Conservation (phyloP, 1,284 basidiomycete genomes). For the Fomitopsis palustris region DNA sequence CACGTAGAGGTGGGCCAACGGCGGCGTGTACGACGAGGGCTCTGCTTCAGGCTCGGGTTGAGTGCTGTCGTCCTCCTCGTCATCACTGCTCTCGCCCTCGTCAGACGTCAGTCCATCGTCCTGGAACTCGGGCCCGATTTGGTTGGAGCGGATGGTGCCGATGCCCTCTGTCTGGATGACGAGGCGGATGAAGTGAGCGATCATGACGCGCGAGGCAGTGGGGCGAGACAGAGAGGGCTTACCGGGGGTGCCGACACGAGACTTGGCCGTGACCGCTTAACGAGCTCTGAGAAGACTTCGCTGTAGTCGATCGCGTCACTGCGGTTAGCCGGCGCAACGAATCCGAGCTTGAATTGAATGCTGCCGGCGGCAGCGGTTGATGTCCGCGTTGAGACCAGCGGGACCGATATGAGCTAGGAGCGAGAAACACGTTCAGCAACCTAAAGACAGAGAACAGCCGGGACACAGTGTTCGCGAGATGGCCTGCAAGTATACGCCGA, state of each 20-base stretch:
- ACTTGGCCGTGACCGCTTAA: constrained; percentile 60
- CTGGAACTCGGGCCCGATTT: constrained; percentile 53
- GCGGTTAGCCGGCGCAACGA: constrained; percentile 49
- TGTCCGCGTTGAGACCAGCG: constrained; percentile 63
- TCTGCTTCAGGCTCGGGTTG: background rate
- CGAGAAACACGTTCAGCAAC: background rate
- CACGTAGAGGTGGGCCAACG: constrained; percentile 3
- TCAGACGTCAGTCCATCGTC: constrained; percentile 76
- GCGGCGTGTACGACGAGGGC: constrained; percentile 13
- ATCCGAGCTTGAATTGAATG: constrained; percentile 76
- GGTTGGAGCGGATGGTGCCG: constrained; percentile 75
- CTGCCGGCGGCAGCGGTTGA: constrained; percentile 58
- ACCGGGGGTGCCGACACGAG: constrained; percentile 81
- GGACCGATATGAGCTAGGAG: constrained; percentile 14
- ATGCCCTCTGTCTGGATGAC: constrained; percentile 76
- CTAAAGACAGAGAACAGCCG: no score
- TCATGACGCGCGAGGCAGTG: no score
- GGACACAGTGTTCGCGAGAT: no score
- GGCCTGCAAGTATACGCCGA: no score
- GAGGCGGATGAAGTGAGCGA: background rate
- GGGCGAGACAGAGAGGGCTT: background rate
- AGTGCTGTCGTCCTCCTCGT: constrained; percentile 32
- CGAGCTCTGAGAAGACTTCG: constrained; percentile 63
- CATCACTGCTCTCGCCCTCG: constrained; percentile 42
- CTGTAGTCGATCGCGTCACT: constrained; percentile 38